These are phyloP conservation scores for Saccharomycopsis fodiens DNA, from an alignment of 805 yeast genomes.

Conservation along the genomic window DNA sequence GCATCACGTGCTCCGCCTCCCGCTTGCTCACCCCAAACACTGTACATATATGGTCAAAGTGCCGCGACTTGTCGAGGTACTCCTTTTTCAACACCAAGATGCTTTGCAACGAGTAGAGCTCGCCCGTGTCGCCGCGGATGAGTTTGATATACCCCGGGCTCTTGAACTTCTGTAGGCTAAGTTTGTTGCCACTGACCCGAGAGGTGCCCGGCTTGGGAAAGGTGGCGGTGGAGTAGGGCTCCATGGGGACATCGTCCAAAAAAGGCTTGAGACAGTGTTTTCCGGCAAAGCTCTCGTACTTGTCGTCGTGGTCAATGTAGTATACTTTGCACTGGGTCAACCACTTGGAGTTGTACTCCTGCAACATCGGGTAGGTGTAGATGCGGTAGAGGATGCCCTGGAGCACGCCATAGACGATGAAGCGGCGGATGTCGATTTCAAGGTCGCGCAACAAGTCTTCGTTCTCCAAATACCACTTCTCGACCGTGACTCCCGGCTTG, in stretches of 20 bases:
- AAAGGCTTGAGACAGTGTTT: constrained; percentile 11
- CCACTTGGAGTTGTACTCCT: constrained; percentile 26
- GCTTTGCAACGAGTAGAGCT: constrained; percentile 16
- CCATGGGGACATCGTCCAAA: constrained; percentile 2
- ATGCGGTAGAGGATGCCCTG: constrained; percentile 79
- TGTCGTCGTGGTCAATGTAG: constrained; percentile 12
- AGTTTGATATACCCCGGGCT: constrained; percentile 15
- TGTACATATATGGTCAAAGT: constrained; percentile 36
- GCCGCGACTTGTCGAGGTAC: constrained; percentile 18
- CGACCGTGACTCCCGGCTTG: constrained; percentile 67
- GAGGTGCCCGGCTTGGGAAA: constrained; percentile 17
- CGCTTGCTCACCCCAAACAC: constrained; percentile 48
- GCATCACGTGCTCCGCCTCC: constrained; percentile 45
- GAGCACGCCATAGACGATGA: constrained; percentile 79
- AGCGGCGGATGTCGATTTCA: constrained; percentile 74
- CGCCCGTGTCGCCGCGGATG: constrained; percentile 5
- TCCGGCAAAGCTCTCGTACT: constrained; percentile 1
- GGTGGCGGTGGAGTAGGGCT: constrained; percentile 6
- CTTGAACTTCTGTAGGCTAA: constrained; percentile 16
- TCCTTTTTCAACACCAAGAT: constrained; percentile 18
- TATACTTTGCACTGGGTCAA: constrained; percentile 14
- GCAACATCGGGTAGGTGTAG: constrained; percentile 62
- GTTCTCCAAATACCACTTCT: constrained; percentile 76
- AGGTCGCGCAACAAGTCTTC: constrained; percentile 36
- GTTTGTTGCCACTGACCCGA: constrained; percentile 1